phyloP scores from a whole-genome alignment of 106 monocot species.

The Apostasia ramifera region DNA sequence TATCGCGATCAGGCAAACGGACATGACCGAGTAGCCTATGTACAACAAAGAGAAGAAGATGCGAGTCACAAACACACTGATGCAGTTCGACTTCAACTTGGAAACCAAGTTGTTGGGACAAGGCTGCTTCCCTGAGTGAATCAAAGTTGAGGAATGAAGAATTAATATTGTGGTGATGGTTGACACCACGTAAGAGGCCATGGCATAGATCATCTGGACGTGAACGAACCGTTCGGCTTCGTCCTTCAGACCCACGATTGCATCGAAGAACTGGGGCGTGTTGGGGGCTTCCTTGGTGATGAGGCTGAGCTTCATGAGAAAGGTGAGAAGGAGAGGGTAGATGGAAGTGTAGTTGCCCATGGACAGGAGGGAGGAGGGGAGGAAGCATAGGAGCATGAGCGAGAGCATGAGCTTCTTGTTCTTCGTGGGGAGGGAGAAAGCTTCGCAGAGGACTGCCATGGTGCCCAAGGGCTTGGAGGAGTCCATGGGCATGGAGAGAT shows the following conservation, averaged over 20 bases:
- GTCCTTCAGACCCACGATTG: neutral
- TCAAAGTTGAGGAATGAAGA: slow-evolving; percentile 6
- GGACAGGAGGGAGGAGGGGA: slow-evolving; percentile 7
- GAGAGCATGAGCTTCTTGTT: slow-evolving; percentile 22
- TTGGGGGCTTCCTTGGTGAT: slow-evolving; percentile 5
- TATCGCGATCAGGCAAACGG: slow-evolving; percentile 6
- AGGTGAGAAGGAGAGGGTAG: slow-evolving; percentile 7
- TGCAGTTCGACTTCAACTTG: slow-evolving; percentile 9
- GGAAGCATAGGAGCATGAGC: neutral
- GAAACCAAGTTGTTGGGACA: neutral
- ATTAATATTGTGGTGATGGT: slow-evolving; percentile 2
- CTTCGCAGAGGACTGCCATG: slow-evolving; percentile 6
- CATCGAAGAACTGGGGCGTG: slow-evolving; percentile 15
- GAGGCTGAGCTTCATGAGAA: slow-evolving; percentile 14
- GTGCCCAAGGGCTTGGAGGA: neutral
- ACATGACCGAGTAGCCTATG: slow-evolving; percentile 4
- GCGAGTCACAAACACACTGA: slow-evolving; percentile 1
- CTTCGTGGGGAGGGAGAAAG: slow-evolving; percentile 11
- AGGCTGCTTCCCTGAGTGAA: slow-evolving; percentile 4
- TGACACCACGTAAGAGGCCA: slow-evolving; percentile 7
- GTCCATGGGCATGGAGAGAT: slow-evolving; percentile 3
- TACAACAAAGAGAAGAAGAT: slow-evolving; percentile 14
- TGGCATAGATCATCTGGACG: neutral
- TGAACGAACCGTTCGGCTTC: slow-evolving; percentile 5
- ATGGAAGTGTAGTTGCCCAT: slow-evolving; percentile 14